These are phyloP conservation scores for Aspergillus fumigatus DNA, from an alignment of 2,329 filamentous ascomycete genomes.

Conservation along the genomic window DNA sequence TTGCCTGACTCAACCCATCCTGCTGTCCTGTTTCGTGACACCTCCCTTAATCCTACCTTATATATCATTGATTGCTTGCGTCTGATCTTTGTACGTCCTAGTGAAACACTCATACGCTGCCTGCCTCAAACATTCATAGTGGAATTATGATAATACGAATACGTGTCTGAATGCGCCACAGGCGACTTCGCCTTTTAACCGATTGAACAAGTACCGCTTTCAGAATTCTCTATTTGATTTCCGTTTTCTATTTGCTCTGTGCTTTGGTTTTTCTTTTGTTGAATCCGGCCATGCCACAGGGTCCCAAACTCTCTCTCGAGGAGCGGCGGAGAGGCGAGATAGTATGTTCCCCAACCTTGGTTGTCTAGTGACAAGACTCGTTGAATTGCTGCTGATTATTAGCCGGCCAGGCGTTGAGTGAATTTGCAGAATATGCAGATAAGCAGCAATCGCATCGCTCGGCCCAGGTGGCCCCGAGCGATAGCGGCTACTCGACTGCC, in stretches of 20 bases:
- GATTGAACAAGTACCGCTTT: constrained; percentile 13
- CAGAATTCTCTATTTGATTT: not conserved
- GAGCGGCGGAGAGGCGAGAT: constrained; percentile 85
- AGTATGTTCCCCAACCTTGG: constrained; percentile 46
- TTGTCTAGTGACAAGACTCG: not conserved
- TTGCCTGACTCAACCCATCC: constrained; percentile 1
- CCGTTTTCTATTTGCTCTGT: not conserved
- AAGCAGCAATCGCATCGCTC: constrained; percentile 68
- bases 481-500: constrained; percentile 39
- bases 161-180: constrained; percentile 33
- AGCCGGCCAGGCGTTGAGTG: constrained; percentile 66
- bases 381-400: constrained; percentile 2
- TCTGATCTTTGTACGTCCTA: not conserved
- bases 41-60: not conserved
- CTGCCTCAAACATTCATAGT: constrained; percentile 1
- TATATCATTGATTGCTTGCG: not conserved
- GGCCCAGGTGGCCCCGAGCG: constrained; percentile 34
- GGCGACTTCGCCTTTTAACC: constrained; percentile 28
- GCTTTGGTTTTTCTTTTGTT: constrained; percentile 1
- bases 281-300: constrained; percentile 30
- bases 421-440: constrained; percentile 97
- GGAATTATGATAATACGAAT: constrained; percentile 43
- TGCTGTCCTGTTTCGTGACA: not conserved
- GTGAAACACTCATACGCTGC: not conserved
- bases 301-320: constrained; percentile 61